Conservation (phyloP, 2,329 filamentous ascomycete species). For the Hymenoscyphus repandus region DNA sequence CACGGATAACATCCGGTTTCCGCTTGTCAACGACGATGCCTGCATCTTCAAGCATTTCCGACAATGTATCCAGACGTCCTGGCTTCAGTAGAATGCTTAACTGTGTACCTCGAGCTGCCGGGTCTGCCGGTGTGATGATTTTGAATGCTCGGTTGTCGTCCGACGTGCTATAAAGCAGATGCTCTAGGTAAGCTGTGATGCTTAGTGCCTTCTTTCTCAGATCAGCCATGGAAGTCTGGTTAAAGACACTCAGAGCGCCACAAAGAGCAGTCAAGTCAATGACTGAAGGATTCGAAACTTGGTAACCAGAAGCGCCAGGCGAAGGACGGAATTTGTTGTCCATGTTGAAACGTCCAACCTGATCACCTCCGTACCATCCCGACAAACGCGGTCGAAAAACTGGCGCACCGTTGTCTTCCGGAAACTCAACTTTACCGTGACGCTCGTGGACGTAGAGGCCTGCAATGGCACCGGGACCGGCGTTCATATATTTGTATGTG, state of each 20-base stretch:
- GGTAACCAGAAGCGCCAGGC: slow-evolving; percentile 72
- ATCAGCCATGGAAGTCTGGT: slow-evolving; percentile 61
- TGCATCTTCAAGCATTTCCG: slow-evolving; percentile 55
- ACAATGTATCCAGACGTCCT: slow-evolving; percentile 66
- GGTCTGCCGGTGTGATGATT: slow-evolving; percentile 36
- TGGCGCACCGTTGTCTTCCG: slow-evolving; percentile 33
- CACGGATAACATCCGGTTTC: slow-evolving; percentile 77
- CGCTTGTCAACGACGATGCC: slow-evolving; percentile 78
- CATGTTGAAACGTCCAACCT: slow-evolving; percentile 75
- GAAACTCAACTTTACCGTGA: slow-evolving; percentile 54
- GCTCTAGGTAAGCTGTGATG: slow-evolving; percentile 72
- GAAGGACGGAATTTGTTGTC: slow-evolving; percentile 73
- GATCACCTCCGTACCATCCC: slow-evolving; percentile 87
- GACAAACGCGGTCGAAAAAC: slow-evolving; percentile 62
- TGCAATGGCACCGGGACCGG: slow-evolving; percentile 75
- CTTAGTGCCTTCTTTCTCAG: slow-evolving; percentile 67
- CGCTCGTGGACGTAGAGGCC: slow-evolving; percentile 75
- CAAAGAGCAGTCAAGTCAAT: slow-evolving; percentile 72
- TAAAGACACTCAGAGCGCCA: slow-evolving; percentile 70
- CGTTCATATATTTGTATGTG: slow-evolving; percentile 91
- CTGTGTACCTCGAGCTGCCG: slow-evolving; percentile 41
- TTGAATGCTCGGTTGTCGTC: slow-evolving; percentile 36
- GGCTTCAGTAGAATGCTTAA: slow-evolving; percentile 65
- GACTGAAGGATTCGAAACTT: slow-evolving; percentile 78
- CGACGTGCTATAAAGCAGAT: slow-evolving; percentile 47